Evolutionary conservation across 1,284 basidiomycete species (phyloP).

Genomic region (Melampsora medusae): DNA sequence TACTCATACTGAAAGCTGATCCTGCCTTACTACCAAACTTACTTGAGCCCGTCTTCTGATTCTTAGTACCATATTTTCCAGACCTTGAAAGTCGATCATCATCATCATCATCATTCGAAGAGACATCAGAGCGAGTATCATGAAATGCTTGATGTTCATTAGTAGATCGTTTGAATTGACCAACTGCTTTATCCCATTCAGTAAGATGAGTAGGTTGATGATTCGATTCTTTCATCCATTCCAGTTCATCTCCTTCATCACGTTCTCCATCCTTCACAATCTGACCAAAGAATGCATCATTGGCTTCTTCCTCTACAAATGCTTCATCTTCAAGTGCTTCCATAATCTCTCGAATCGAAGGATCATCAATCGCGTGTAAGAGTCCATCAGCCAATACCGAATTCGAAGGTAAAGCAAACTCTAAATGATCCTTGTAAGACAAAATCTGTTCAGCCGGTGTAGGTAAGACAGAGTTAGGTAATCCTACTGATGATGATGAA

Average conservation of each 20-base stretch:
- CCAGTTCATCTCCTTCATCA: slow-evolving; percentile 46
- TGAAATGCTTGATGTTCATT: slow-evolving; percentile 65
- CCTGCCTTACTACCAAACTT: slow-evolving; percentile 60
- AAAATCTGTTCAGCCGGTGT: slow-evolving; percentile 47
- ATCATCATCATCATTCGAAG: too few relatives aligned
- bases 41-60: slow-evolving; percentile 68
- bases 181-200: slow-evolving; percentile 50
- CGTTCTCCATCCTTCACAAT: slow-evolving; percentile 63
- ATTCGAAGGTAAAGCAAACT: slow-evolving; percentile 25
- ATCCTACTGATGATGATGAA: slow-evolving; percentile 56
- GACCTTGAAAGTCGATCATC: too few relatives aligned
- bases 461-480: slow-evolving; percentile 57
- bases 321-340: slow-evolving; percentile 96
- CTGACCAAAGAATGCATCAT: slow-evolving; percentile 57
- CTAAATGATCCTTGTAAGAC: slow-evolving; percentile 21
- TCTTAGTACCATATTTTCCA: slow-evolving; percentile 67
- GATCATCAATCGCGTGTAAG: slow-evolving; percentile 82
- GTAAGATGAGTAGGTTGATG: slow-evolving; percentile 63
- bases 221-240: slow-evolving; percentile 48
- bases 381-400: slow-evolving; percentile 48
- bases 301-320: slow-evolving; percentile 56
- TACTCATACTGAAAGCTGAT: slow-evolving; percentile 93
- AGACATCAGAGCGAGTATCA: slow-evolving; percentile 55
- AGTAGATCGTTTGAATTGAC: slow-evolving; percentile 29
- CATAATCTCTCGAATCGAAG: slow-evolving; percentile 84